Evolutionary conservation across 768 basidiomycete species (phyloP).

Genomic region (Gloeopeniophorella convolvens): DNA sequence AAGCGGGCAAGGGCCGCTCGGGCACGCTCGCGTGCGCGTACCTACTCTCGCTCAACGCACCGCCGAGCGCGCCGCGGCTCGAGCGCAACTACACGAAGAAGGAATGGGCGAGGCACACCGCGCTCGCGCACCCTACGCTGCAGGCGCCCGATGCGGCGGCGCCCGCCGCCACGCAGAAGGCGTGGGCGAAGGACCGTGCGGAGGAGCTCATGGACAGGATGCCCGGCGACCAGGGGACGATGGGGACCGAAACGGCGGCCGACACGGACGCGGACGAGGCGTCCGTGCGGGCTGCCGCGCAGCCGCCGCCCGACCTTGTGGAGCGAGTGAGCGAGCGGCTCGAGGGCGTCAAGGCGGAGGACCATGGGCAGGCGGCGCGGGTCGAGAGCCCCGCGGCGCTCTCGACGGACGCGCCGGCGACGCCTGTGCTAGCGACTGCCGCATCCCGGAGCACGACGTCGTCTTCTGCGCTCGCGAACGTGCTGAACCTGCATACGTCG

Average conservation of each 20-base stretch:
- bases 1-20: slow-evolving; percentile 79
- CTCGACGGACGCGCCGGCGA: slow-evolving; percentile 13
- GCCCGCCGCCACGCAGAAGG: slow-evolving; percentile 27
- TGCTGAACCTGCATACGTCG: slow-evolving; percentile 64
- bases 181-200: slow-evolving; percentile 42
- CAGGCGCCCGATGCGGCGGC: no score
- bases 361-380: background rate
- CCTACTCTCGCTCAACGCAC: slow-evolving; percentile 52
- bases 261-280: background rate
- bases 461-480: slow-evolving; percentile 43
- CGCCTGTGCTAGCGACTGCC: background rate
- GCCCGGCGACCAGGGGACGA: slow-evolving; percentile 34
- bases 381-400: background rate
- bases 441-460: no score
- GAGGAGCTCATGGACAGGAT: slow-evolving; percentile 45
- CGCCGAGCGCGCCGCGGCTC: slow-evolving; percentile 41
- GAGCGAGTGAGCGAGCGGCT: background rate
- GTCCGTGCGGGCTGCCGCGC: background rate
- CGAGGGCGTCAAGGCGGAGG: background rate
- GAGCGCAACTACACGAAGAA: slow-evolving; percentile 41
- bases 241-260: background rate
- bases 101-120: slow-evolving; percentile 29
- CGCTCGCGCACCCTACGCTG: no score
- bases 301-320: background rate
- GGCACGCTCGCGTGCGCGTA: slow-evolving; percentile 84